Evolutionary conservation across 1,284 basidiomycete genomes (phyloP), one percentile per base, ranked within the genome.

Genomic region (Irpex rosettiformis): DNA sequence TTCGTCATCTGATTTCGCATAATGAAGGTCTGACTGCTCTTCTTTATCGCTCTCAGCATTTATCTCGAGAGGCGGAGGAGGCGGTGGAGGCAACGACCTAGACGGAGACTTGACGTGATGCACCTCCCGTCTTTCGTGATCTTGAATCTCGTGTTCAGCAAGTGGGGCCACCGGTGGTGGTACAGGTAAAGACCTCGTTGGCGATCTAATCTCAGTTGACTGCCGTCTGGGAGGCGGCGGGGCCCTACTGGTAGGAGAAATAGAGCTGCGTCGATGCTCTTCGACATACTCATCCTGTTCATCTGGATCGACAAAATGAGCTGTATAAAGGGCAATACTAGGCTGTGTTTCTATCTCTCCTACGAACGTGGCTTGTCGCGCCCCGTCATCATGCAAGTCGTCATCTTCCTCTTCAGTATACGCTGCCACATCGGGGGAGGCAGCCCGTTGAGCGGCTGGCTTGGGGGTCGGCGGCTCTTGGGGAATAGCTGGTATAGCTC

Each of bases 401-500:
- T 37, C 33, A 2, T 37, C 33, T 37, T 37, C 33, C 4, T 2
- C 2, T 6, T 37, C 33, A 2, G 16, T 16, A 3, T 18, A n/a
- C 43, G 33, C 33, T 37, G 33, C 33, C 7, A 37, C n/a, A n/a
- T 37, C 33, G 11, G 33, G 33, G 16, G 33, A 11, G 2, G 33
- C 5, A 11, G 43, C 18, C 25, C 16, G 48, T 28, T 25, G 13
- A 24, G 18, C 18, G 10, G 18, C 13, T 25, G 48, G 48, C 13
- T 22, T 27, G 2, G 48, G 8, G 18, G 48, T 16, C 5, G 22
- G 27, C 24, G 48, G 48, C 25, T 51, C 10, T n/a, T 51, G 56
- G 11, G 56, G 56, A 2, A 57, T 21, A 22, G 24, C 47, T 6
- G 55, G 55, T 1, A 56, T 7, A 4, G 47, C 56, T 51, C 56